Percentiles rank a stretch among this genome's conserved stretches.
Evolutionary conservation across 306 rosid genomes (phyloP).

Genomic region (Begonia fuchsioides): DNA sequence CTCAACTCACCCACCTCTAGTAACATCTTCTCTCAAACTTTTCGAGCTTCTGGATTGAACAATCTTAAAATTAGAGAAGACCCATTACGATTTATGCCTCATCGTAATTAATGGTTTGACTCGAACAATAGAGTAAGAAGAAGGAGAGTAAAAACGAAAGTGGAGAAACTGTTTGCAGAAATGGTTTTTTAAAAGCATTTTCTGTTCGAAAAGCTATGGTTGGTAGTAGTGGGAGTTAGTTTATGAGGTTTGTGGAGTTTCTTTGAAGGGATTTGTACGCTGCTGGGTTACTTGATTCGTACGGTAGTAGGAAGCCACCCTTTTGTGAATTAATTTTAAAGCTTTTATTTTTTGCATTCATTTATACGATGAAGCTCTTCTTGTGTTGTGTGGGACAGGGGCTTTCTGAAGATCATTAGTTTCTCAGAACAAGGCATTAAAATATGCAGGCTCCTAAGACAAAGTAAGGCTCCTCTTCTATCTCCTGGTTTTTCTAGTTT

Average conservation of each 20-base stretch:
- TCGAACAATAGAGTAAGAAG: too few species aligned
- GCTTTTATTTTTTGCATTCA: constrained; percentile 6
- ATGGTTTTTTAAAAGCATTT: constrained; percentile 7
- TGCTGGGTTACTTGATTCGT: constrained; percentile 25
- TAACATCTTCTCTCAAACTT: not conserved
- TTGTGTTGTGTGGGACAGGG: constrained; percentile 61
- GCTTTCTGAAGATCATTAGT: constrained; percentile 12
- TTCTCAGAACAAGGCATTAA: constrained; percentile 8
- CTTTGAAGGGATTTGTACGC: constrained; percentile 76
- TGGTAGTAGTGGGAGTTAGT: constrained; percentile 91
- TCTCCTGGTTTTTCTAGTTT: not conserved
- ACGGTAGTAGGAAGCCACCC: not conserved
- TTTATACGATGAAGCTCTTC: constrained; percentile 16
- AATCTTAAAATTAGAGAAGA: too few species aligned
- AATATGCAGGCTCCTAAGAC: constrained; percentile 70
- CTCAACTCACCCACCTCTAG: too few species aligned
- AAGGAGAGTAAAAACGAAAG: too few species aligned
- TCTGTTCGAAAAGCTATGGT: constrained; percentile 29
- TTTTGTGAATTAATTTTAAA: constrained; percentile 3
- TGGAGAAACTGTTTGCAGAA: too few species aligned
- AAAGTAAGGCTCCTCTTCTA: constrained; percentile 36
- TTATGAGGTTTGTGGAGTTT: constrained; percentile 38
- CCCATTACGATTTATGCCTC: too few species aligned
- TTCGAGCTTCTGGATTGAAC: not conserved
- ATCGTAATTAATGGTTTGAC: too few species aligned